A percentile compares a stretch with the other conserved stretches of the same genome.
phyloP scores from a whole-genome alignment of 331 rosid genomes.

The Prunus yedoensis region DNA sequence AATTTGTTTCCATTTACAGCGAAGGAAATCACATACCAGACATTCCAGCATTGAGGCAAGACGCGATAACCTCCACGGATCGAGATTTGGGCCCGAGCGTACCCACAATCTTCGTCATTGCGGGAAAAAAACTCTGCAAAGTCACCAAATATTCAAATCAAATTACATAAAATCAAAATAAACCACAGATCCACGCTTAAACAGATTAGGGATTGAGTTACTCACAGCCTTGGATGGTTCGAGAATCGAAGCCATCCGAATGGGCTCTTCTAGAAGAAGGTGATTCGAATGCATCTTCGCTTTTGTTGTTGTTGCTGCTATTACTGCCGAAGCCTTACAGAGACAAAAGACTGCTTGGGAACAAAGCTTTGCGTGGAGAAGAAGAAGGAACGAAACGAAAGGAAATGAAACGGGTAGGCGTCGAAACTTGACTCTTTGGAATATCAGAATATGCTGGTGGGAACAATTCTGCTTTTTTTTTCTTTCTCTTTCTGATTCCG shows the following conservation, averaged over 20 bases:
- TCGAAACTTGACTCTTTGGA: background rate
- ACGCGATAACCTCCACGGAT: slow-evolving; percentile 66
- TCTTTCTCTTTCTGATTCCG: background rate
- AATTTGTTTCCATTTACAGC: background rate
- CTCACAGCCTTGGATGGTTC: slow-evolving; percentile 84
- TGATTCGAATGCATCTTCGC: slow-evolving; percentile 84
- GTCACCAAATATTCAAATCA: background rate
- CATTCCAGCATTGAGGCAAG: slow-evolving; percentile 92
- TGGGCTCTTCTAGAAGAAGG: slow-evolving; percentile 92
- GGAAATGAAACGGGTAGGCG: background rate
- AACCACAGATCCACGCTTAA: background rate
- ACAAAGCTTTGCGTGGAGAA: slow-evolving; percentile 2
- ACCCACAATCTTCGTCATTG: slow-evolving; percentile 97
- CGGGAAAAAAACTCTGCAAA: slow-evolving; percentile 83
- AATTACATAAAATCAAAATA: background rate
- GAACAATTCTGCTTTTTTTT: background rate
- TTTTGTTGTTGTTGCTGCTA: background rate
- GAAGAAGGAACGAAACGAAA: background rate
- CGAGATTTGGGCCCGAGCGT: slow-evolving; percentile 94
- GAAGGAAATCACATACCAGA: slow-evolving; percentile 49
- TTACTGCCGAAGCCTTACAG: background rate
- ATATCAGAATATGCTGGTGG: slow-evolving; percentile 1
- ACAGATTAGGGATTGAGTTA: slow-evolving; percentile 11
- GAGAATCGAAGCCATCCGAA: slow-evolving; percentile 92
- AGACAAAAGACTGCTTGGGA: background rate